Conservation (phyloP, 345 rosid species). For the Salix caprea region DNA sequence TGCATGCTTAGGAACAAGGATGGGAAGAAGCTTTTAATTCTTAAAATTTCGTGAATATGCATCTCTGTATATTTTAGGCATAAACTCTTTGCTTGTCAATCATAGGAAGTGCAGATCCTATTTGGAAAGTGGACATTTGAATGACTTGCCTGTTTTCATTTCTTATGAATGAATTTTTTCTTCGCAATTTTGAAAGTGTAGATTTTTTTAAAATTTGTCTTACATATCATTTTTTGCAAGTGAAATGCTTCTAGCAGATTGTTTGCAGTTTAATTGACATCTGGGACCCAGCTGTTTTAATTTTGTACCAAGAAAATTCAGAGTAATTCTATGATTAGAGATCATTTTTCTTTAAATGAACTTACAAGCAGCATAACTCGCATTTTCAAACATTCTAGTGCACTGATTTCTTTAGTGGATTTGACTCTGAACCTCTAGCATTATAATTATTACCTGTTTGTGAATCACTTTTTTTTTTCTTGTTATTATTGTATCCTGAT, state of each 20-base stretch:
- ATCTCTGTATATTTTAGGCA: background rate
- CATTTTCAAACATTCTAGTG: background rate
- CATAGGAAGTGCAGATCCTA: background rate
- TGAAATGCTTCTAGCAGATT: background rate
- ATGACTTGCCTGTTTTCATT: background rate
- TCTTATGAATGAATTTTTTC: background rate
- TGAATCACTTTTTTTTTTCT: background rate
- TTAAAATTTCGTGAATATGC: background rate
- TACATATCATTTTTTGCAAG: background rate
- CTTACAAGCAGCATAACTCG: background rate
- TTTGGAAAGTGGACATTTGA: background rate
- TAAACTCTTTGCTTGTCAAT: background rate
- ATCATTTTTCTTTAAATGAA: background rate
- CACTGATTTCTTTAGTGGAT: background rate
- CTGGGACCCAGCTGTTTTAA: background rate
- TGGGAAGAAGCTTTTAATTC: background rate
- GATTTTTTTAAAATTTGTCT: background rate
- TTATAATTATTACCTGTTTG: background rate
- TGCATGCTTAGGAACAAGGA: background rate
- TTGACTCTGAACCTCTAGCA: background rate
- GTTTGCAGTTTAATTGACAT: background rate
- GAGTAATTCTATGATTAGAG: background rate
- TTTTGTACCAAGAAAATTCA: background rate
- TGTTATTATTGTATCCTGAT: conserved; percentile 13
- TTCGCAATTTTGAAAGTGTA: background rate